phyloP scores from a whole-genome alignment of 345 rosid genomes.

The Odontarrhena argentea region DNA sequence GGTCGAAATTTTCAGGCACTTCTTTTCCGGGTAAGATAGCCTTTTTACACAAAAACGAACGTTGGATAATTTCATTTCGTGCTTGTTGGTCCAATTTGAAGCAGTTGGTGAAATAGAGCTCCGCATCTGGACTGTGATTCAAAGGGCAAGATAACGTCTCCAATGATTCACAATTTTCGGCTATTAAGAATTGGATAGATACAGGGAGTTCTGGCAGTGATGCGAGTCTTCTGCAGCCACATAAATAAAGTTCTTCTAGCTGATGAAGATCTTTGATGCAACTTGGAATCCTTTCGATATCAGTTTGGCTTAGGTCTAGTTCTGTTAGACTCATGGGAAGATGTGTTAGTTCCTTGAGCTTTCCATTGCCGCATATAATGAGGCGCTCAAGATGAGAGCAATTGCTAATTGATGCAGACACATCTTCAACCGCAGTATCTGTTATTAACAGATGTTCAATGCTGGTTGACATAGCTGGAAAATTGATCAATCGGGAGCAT shows the following conservation, averaged over 20 bases:
- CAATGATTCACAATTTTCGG: not conserved
- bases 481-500: too few relatives aligned
- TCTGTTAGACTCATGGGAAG: not conserved
- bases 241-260: rapidly evolving
- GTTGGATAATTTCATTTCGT: not conserved
- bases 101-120: not conserved
- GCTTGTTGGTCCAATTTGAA: not conserved
- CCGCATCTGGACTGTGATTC: not conserved
- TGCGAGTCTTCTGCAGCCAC: constrained; percentile 6
- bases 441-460: not conserved
- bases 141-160: not conserved
- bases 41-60: rapidly evolving
- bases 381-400: not conserved
- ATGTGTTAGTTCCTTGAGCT: constrained; percentile 20
- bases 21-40: not conserved
- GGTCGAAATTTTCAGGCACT: not conserved
- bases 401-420: not conserved
- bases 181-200: rapidly evolving
- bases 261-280: constrained; percentile 4
- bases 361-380: not conserved
- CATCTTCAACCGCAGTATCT: not conserved
- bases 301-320: not conserved
- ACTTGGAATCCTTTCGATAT: constrained; percentile 1
- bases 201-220: constrained; percentile 27
- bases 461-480: not conserved